Base-by-base conservation (phyloP, 495 filamentous ascomycete genomes). In the Hypoxylon subgilvum region DNA sequence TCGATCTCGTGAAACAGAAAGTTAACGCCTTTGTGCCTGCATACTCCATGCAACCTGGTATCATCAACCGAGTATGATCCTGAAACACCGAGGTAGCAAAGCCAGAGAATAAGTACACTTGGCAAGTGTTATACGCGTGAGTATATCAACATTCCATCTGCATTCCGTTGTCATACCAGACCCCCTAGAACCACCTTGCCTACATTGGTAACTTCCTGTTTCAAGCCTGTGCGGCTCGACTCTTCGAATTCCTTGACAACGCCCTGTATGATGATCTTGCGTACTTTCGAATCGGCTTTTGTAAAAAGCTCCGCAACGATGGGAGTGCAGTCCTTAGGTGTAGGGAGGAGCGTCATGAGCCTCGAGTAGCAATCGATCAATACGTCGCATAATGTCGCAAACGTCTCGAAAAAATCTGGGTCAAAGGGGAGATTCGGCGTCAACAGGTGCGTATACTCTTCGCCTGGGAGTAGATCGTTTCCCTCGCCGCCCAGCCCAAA, bases 371-470 rank as follows among this genome's bases (percentile, higher is more conserved):
- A 89, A 64, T 97, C 94, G 59, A 96, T 95, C 52, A 99, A 74
- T 2, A 95, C 89, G 71, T 99, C 95, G 74, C 94, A 97, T 18
- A 99, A 78, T 6, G 94, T 97, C n/a, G 92, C 88, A 72, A 97
- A 97, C 0, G 91, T 95, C 74, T 96, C 91, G 70, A 91, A 95
- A 67, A 96, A 99, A 72, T 99, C 94, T 7, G 93, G 93, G 42
- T 97, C 94, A 66, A 99, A 99, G 0, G 94, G 94, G 43, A 97
- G 76, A n/a, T 86, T 87, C 0, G 95, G 95, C 3, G 92, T 97
- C 1, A 94, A 77, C 4, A 99, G 84, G 71, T 92, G 86, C 0
- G 85, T 84, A 60, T 97, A 99, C 65, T 92, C 88, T 70, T 96
- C 93, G 12, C 89, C 82, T 0, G 81, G 80, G 2, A 84, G 50